Evolutionary conservation across 208 protist species (phyloP), one percentile per base, ranked within the genome.

Genomic region (Crithidia bombi): DNA sequence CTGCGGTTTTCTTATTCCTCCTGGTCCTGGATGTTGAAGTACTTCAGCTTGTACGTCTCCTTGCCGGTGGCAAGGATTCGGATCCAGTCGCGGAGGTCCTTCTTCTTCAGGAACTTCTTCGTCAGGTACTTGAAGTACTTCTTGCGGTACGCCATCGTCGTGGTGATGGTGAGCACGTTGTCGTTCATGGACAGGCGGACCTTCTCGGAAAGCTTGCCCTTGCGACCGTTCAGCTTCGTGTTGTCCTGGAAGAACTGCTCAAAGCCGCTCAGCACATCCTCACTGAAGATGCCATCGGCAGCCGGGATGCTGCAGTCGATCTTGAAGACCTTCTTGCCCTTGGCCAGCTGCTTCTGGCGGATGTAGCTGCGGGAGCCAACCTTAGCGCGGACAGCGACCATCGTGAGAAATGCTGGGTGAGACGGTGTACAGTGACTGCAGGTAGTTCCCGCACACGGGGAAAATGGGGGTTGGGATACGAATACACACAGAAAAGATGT

Each of bases 61-160:
- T 98, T 98, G 73, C 84, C 92, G 70, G 87, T 96, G 55, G 98
- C 81, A 44, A 99, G 89, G 69, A 99, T 98, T 75, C 96, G 95
- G 57, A 99, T 90, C 89, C 91, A 99, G 75, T 99, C 98, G 69
- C 97, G 92, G 59, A 99, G 90, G 69, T 98, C 86, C 84, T 98
- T 93, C 92, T 99, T 99, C 94, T 99, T 99, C 63, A 99, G 87
- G 91, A 97, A 99, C 90, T 99, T 99, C 95, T 99, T 99, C 43
- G 98, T 98, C 39, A 99, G 86, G 86, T 99, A 99, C 93, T 99
- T 99, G 73, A 99, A 91, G 93, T 99, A 99, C 82, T 98, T 93
- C 95, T 99, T 99, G 82, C 93, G 94, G 94, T 99, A 99, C 41
- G 83, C 86, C 87, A 96, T 93, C 39, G 91, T 89, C 64, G 89